phyloP scores from a whole-genome alignment of 2,329 filamentous ascomycete genomes.

The Didymella keratinophila region DNA sequence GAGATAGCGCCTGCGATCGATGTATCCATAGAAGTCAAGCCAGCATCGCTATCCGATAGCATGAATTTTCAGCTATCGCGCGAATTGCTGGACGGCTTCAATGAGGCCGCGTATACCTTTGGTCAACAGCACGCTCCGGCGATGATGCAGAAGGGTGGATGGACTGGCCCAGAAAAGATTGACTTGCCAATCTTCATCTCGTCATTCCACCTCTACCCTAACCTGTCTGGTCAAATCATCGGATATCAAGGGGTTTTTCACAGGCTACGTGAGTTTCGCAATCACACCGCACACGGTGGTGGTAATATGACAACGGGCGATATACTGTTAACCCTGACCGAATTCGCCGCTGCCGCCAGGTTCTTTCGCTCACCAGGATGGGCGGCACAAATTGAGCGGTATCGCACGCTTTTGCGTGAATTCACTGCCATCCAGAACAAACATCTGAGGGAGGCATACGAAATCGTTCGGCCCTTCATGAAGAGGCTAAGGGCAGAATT shows the following conservation, averaged over 20 bases:
- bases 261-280: background rate
- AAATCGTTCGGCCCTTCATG: background rate
- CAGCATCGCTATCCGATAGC: background rate
- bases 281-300: background rate
- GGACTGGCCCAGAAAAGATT: background rate
- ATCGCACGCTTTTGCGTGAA: background rate
- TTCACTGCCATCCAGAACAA: background rate
- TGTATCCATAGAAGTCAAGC: background rate
- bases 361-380: background rate
- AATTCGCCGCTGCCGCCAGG: background rate
- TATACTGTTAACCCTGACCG: background rate
- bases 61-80: background rate
- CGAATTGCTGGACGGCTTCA: background rate
- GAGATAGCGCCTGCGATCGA: background rate
- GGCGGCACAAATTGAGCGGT: background rate
- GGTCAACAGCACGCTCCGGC: background rate
- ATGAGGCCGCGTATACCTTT: background rate
- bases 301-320: background rate
- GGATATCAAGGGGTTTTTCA: background rate
- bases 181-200: background rate
- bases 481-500: background rate
- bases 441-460: background rate
- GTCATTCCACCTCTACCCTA: background rate
- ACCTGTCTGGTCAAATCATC: background rate
- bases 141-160: background rate